Evolutionary conservation across 2,329 filamentous ascomycete genomes (phyloP), one percentile per base, ranked within the genome.

Genomic region (Fusarium secorum): DNA sequence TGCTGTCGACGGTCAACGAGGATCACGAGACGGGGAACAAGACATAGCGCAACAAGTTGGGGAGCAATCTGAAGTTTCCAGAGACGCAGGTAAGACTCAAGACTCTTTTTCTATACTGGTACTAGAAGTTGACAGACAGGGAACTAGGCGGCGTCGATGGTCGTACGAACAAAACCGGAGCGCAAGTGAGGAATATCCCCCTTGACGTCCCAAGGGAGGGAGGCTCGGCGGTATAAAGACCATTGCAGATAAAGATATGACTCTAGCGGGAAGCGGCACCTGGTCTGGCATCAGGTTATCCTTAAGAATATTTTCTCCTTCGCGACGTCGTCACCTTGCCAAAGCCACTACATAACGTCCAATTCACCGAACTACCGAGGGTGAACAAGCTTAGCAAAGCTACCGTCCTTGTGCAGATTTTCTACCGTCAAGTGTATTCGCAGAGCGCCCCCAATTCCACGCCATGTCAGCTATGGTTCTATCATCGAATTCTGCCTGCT

Each of bases 271-370:
- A 22, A 5, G 8, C 5, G 14, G 11, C 1, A 18, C 15, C 28
- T 33, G 11, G 1, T 24, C 28, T 20, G 28, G n/a, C 5, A 24
- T 18, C 28, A 24, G 17, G 28, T 14, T 18, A 24, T 24, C 1
- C 5, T 49, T 20, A 11, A 49, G 24, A 13, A 13, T 6, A 22
- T 7, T 22, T 46, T 4, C 3, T 13, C 11, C 3, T 9, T 32
- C 7, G 14, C 3, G 5, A 17, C 20, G 4, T 4, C 26, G 0
- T 48, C 11, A 1, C 1, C n/a, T 6, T 30, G 4, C 20, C 0
- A 48, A 13, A 18, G 11, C 7, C 20, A 48, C 45, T 46, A n/a
- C 3, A 11, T n/a, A 30, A 17, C 14, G 20, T 9, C 14, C 1
- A 5, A 4, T 8, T 14, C 1, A 2, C 26, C 20, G 3, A 13